Conservation (phyloP, 2,329 filamentous ascomycete species). For the Nannizzia gypsea region DNA sequence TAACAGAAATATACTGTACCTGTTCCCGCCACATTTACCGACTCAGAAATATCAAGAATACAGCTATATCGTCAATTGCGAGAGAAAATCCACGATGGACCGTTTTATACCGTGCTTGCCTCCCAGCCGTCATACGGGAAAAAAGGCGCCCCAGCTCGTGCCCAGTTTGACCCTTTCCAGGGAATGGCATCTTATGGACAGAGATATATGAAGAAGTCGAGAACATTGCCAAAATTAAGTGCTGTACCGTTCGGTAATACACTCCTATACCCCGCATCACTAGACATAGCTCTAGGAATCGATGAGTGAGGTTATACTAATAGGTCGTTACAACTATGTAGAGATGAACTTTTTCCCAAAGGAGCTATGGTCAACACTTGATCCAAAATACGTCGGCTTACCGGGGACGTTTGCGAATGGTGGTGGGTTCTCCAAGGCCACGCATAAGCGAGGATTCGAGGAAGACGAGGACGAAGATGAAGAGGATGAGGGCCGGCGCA, state of each 20-base stretch:
- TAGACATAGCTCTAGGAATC: too few species aligned
- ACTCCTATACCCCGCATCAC: neutral
- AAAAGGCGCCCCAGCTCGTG: conserved; percentile 31
- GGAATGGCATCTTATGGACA: conserved; percentile 50
- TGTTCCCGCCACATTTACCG: conserved; percentile 22
- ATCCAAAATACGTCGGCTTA: conserved; percentile 29
- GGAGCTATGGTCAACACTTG: conserved; percentile 46
- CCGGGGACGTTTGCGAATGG: conserved; percentile 25
- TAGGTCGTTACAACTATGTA: conserved; percentile 17
- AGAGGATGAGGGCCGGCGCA: conserved; percentile 16
- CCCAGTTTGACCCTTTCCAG: conserved; percentile 49
- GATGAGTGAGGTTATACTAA: neutral
- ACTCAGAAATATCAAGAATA: conserved; percentile 38
- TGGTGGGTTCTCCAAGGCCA: conserved; percentile 16
- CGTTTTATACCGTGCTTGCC: conserved; percentile 46
- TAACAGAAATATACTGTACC: conserved; percentile 30
- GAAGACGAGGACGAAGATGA: conserved; percentile 32
- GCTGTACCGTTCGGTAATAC: conserved; percentile 44
- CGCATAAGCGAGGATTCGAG: conserved; percentile 31
- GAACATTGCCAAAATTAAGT: conserved; percentile 43
- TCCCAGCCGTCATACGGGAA: conserved; percentile 27
- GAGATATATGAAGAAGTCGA: conserved; percentile 46
- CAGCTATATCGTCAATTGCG: conserved; percentile 42
- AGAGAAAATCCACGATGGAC: conserved; percentile 46
- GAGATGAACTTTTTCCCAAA: conserved; percentile 48